Evolutionary conservation across 805 yeast species (phyloP).

Genomic region (Suhomyces sp.): DNA sequence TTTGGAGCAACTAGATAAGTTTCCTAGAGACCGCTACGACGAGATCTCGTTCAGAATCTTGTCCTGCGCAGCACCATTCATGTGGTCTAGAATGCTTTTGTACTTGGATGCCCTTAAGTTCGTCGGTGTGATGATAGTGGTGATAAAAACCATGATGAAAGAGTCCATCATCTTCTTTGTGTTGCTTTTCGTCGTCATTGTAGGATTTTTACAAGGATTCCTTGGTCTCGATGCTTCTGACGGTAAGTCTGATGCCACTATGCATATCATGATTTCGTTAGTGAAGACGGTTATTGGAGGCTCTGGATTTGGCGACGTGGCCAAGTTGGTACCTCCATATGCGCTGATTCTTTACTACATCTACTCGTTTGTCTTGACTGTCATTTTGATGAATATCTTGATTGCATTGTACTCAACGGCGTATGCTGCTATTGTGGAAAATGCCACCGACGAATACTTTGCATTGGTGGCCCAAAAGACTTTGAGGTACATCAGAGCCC

Average conservation of each 20-base stretch:
- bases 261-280: constrained; percentile 58
- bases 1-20: constrained; percentile 12
- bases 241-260: constrained; percentile 75
- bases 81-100: constrained; percentile 78
- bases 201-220: constrained; percentile 85
- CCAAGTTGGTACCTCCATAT: constrained; percentile 77
- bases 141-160: constrained; percentile 79
- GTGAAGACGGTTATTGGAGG: constrained; percentile 72
- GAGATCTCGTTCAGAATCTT: constrained; percentile 64
- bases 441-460: constrained; percentile 81
- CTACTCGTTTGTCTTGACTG: constrained; percentile 72
- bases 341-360: constrained; percentile 76
- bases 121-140: constrained; percentile 87
- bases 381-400: constrained; percentile 75
- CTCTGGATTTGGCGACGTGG: constrained; percentile 68
- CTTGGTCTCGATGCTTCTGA: constrained; percentile 85
- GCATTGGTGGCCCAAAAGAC: constrained; percentile 84
- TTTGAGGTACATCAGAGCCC: constrained; percentile 79
- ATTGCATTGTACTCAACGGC: constrained; percentile 86
- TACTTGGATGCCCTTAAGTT: constrained; percentile 76
- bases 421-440: constrained; percentile 73
- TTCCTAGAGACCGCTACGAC: constrained; percentile 38
- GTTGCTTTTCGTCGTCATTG: constrained; percentile 60
- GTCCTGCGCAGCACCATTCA: constrained; percentile 79
- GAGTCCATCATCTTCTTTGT: constrained; percentile 84